Conservation (phyloP, 2,329 filamentous ascomycete species). For the Phialocephala sp. region DNA sequence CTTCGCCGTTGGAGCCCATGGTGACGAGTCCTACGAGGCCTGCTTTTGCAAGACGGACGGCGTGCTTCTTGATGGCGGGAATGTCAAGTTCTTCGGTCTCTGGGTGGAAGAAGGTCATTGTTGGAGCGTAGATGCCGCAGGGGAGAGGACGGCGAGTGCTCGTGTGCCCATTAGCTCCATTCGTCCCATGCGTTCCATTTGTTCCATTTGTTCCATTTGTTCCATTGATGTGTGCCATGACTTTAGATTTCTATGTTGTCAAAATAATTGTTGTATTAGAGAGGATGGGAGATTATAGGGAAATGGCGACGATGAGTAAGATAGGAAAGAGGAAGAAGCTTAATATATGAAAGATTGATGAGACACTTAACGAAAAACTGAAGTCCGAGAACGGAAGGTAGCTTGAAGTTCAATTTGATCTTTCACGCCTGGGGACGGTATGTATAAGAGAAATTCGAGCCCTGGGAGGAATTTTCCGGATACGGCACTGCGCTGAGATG, state of each 20-base stretch:
- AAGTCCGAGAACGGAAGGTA: conserved; percentile 24
- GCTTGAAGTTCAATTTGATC: conserved; percentile 5
- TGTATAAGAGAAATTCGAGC: conserved; percentile 28
- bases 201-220: conserved; percentile 38
- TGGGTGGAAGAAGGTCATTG: conserved; percentile 88
- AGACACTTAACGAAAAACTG: conserved; percentile 15
- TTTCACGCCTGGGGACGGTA: conserved; percentile 16
- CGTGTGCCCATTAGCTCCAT: conserved; percentile 43
- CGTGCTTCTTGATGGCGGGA: conserved; percentile 78
- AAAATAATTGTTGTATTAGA: conserved; percentile 18
- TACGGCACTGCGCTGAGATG: conserved; percentile 15
- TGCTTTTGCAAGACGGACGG: conserved; percentile 75
- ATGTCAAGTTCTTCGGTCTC: conserved; percentile 86
- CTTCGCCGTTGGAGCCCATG: conserved; percentile 92
- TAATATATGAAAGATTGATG: conserved; percentile 21
- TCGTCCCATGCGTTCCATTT: conserved; percentile 37
- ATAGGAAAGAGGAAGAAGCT: conserved; percentile 12
- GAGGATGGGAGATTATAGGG: conserved; percentile 10
- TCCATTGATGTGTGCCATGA: conserved; percentile 21
- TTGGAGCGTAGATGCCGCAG: conserved; percentile 85
- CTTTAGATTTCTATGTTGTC: conserved; percentile 6
- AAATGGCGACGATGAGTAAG: conserved; percentile 5
- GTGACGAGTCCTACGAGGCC: conserved; percentile 83
- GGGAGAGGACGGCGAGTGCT: conserved; percentile 64
- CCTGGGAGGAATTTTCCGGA: conserved; percentile 25